Evolutionary conservation across 176 grass and related monocot genomes (phyloP).

Genomic region (Cenchrus fungigraminus): DNA sequence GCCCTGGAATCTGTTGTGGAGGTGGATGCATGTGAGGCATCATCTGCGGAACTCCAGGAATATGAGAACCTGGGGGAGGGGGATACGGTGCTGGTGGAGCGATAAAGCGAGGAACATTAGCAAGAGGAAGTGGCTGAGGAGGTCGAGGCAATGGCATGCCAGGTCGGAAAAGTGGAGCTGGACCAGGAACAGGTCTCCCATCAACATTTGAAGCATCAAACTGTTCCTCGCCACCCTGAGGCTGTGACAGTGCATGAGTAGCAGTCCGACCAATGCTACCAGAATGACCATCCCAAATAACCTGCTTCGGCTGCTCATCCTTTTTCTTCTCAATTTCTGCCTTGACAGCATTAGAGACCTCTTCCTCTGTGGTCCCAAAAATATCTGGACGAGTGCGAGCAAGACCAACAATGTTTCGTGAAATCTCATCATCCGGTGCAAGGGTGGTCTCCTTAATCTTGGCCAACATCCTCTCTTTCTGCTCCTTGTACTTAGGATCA

Average conservation of each 20-base stretch:
- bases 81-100: background rate
- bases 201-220: constrained; percentile 46
- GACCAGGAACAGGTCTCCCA: constrained; percentile 53
- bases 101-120: constrained; percentile 79
- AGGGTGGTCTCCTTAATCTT: constrained; percentile 97
- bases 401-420: constrained; percentile 94
- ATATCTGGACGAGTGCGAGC: constrained; percentile 94
- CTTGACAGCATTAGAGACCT: constrained; percentile 95
- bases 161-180: constrained; percentile 69
- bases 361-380: constrained; percentile 96
- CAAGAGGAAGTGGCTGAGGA: constrained; percentile 74
- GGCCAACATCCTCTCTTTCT: constrained; percentile 97
- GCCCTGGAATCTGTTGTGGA: constrained; percentile 65
- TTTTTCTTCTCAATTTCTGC: constrained; percentile 99
- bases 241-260: constrained; percentile 79
- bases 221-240: constrained; percentile 71
- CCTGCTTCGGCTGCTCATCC: constrained; percentile 92
- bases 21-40: constrained; percentile 60
- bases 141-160: constrained; percentile 63
- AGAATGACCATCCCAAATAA: constrained; percentile 98
- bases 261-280: constrained; percentile 92
- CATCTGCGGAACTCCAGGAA: constrained; percentile 59
- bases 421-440: constrained; percentile 93
- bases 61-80: constrained; percentile 29
- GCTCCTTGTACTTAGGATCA: constrained; percentile 98